Percentiles rank a stretch among this genome's conserved stretches.
Evolutionary conservation across 2,329 filamentous ascomycete genomes (phyloP).

Genomic region (Aspergillus amoenus): DNA sequence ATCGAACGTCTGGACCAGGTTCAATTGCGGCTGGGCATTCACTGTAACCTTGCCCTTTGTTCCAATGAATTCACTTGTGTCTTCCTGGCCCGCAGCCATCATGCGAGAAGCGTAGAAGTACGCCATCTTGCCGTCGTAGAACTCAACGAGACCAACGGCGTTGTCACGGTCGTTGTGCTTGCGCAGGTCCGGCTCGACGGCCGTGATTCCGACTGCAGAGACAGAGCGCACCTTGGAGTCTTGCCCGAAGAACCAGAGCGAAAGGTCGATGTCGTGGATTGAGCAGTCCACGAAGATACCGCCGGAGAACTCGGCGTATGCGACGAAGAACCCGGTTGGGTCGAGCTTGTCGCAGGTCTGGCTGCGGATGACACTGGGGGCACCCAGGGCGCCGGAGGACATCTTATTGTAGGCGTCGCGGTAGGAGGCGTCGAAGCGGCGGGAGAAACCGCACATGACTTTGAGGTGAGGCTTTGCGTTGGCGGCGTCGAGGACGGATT

Average conservation of each 20-base stretch:
- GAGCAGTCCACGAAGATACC: slow-evolving; percentile 72
- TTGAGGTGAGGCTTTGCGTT: slow-evolving; percentile 58
- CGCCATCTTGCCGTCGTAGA: slow-evolving; percentile 62
- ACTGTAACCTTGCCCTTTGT: slow-evolving; percentile 64
- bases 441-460: slow-evolving; percentile 66
- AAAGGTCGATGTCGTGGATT: slow-evolving; percentile 68
- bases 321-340: slow-evolving; percentile 66
- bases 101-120: slow-evolving; percentile 65
- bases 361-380: slow-evolving; percentile 60
- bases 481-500: slow-evolving; percentile 60
- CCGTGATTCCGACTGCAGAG: slow-evolving; percentile 57
- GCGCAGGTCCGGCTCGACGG: slow-evolving; percentile 58
- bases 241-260: slow-evolving; percentile 63
- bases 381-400: slow-evolving; percentile 56
- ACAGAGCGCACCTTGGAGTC: slow-evolving; percentile 57
- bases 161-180: slow-evolving; percentile 63
- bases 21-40: slow-evolving; percentile 58
- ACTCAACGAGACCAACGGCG: slow-evolving; percentile 64
- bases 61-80: slow-evolving; percentile 67
- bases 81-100: slow-evolving; percentile 68
- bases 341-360: slow-evolving; percentile 69
- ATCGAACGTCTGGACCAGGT: slow-evolving; percentile 59
- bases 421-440: slow-evolving; percentile 67
- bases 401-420: slow-evolving; percentile 58
- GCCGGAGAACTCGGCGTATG: slow-evolving; percentile 64